Conservation (phyloP, 2,329 filamentous ascomycete species). For the Polytolypa hystricis region DNA sequence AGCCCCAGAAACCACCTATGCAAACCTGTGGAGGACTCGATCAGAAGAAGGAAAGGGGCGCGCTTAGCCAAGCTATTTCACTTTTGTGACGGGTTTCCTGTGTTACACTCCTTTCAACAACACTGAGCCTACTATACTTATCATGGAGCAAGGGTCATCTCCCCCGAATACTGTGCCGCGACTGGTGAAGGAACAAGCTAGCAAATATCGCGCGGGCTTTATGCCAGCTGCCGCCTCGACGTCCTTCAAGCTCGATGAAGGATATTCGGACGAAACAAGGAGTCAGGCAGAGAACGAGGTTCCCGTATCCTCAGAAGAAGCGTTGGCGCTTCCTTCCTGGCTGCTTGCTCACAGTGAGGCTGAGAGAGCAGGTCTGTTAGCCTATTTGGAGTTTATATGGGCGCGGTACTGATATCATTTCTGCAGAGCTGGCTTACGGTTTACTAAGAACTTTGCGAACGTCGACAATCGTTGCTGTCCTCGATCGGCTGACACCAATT, state of each 20-base stretch:
- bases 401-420: background rate
- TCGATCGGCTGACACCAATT: constrained; percentile 66
- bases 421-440: constrained; percentile 64
- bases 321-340: constrained; percentile 42
- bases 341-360: constrained; percentile 43
- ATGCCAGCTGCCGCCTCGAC: constrained; percentile 21
- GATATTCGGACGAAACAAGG: constrained; percentile 67
- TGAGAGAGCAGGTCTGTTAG: constrained; percentile 42
- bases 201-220: constrained; percentile 19
- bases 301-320: constrained; percentile 27
- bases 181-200: constrained; percentile 19
- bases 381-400: background rate
- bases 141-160: background rate
- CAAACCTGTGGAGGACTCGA: no score
- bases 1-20: no score
- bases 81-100: no score
- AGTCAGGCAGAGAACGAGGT: constrained; percentile 35
- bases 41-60: no score
- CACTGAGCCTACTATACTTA: no score
- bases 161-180: no score
- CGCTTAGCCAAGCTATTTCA: no score
- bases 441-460: constrained; percentile 70
- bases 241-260: constrained; percentile 62
- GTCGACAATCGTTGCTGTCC: constrained; percentile 66
- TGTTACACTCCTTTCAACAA: no score